Evolutionary conservation across 139 green algal species (phyloP).

Genomic region (Mesotaenium endlicherianum): DNA sequence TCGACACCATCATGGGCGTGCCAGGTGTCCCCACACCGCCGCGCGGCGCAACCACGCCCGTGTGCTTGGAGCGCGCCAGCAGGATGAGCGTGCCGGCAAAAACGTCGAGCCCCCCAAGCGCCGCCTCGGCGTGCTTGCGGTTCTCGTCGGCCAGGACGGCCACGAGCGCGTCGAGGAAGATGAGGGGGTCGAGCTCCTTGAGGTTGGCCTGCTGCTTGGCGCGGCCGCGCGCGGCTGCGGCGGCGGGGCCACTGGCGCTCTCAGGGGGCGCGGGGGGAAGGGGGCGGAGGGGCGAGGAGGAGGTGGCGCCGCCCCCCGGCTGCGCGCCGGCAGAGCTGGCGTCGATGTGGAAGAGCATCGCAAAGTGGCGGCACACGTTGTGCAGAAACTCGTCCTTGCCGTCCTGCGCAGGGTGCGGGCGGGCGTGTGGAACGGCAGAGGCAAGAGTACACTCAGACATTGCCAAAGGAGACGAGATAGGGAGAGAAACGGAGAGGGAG

Average conservation of each 20-base stretch:
- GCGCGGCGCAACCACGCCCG: not conserved
- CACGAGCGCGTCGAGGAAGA: conserved; percentile 88
- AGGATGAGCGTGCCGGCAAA: conserved; percentile 78
- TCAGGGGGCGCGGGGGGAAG: not conserved
- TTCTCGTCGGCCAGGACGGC: conserved; percentile 60
- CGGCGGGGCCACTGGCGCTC: not conserved
- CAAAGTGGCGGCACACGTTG: conserved; percentile 82
- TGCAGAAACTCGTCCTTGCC: conserved; percentile 61
- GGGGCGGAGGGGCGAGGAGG: not conserved
- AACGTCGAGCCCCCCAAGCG: conserved; percentile 59
- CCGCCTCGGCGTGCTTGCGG: conserved; percentile 50
- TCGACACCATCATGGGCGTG: conserved; percentile 44
- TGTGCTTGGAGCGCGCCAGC: conserved; percentile 48
- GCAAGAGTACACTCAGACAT: not conserved
- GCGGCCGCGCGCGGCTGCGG: not conserved
- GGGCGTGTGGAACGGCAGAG: not conserved
- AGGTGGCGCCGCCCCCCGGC: not conserved
- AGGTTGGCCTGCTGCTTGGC: conserved; percentile 49
- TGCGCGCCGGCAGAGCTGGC: not conserved
- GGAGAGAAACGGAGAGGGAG: not conserved
- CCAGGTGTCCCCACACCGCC: conserved; percentile 35
- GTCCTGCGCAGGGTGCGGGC: not conserved
- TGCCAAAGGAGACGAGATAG: not conserved
- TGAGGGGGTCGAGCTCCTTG: conserved; percentile 72
- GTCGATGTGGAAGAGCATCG: conserved; percentile 75